These are phyloP conservation scores for Glonium stellatum DNA, from an alignment of 495 filamentous ascomycete genomes.

Conservation along the genomic window DNA sequence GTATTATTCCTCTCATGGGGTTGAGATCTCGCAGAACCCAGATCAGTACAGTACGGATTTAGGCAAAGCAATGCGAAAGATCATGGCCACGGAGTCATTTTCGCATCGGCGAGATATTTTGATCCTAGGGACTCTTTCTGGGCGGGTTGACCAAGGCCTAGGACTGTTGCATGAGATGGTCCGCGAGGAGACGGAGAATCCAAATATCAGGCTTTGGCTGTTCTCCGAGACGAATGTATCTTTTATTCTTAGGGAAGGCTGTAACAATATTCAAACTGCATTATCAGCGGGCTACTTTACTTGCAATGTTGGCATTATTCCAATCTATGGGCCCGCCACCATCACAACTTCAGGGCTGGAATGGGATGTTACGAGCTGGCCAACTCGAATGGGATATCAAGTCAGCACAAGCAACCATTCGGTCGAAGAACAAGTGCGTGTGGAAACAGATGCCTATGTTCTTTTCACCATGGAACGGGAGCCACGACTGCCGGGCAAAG, in stretches of 20 bases:
- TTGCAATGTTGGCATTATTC: slow-evolving; percentile 78
- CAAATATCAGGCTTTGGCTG: slow-evolving; percentile 41
- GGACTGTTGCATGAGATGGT: slow-evolving; percentile 72
- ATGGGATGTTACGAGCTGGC: slow-evolving; percentile 82
- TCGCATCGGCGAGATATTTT: slow-evolving; percentile 43
- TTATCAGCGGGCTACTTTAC: slow-evolving; percentile 39
- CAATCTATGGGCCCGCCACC: slow-evolving; percentile 60
- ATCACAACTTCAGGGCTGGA: slow-evolving; percentile 75
- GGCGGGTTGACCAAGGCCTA: slow-evolving; percentile 85
- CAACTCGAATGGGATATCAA: slow-evolving; percentile 72
- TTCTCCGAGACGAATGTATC: slow-evolving; percentile 72
- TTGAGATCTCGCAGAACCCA: slow-evolving; percentile 53
- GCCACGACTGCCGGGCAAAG: background rate
- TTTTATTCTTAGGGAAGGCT: slow-evolving; percentile 63
- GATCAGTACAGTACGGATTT: slow-evolving; percentile 87
- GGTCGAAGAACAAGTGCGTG: slow-evolving; percentile 45
- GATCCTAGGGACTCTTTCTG: slow-evolving; percentile 75
- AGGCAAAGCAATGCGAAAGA: slow-evolving; percentile 63
- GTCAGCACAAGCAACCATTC: slow-evolving; percentile 94
- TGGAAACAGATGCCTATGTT: slow-evolving; percentile 60
- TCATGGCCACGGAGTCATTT: slow-evolving; percentile 30
- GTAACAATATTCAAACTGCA: slow-evolving; percentile 61
- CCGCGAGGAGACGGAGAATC: slow-evolving; percentile 36
- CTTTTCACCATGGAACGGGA: slow-evolving; percentile 72
- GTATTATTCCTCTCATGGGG: slow-evolving; percentile 53